Evolutionary conservation across 257 asterid genomes (phyloP).

Genomic region (Paraleonurus japonicus): DNA sequence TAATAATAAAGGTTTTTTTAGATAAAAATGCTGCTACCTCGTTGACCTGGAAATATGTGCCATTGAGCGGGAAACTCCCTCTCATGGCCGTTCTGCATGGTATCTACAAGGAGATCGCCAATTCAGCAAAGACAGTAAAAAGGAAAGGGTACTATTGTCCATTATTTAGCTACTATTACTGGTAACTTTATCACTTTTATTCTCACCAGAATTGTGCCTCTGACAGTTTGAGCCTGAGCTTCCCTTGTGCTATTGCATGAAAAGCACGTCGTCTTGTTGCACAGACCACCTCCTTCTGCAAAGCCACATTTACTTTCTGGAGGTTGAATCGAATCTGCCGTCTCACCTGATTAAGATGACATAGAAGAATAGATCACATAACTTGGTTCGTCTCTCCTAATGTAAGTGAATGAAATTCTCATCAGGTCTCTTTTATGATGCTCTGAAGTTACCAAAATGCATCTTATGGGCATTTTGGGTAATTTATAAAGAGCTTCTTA

Average conservation of each 20-base stretch:
- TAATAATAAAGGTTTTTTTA: constrained; percentile 12
- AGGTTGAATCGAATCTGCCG: constrained; percentile 67
- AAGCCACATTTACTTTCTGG: constrained; percentile 62
- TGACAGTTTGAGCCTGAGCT: constrained; percentile 65
- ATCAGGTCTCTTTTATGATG: not conserved
- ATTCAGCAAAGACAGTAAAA: constrained; percentile 22
- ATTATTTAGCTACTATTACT: constrained; percentile 12
- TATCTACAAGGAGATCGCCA: constrained; percentile 44
- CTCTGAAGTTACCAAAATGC: not conserved
- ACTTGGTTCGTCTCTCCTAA: not conserved
- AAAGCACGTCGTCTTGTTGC: constrained; percentile 59
- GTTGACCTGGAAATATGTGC: constrained; percentile 96
- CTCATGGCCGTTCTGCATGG: constrained; percentile 98
- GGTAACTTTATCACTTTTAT: constrained; percentile 15
- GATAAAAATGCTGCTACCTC: constrained; percentile 53
- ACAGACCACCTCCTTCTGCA: constrained; percentile 47
- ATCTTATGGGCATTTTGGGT: not conserved
- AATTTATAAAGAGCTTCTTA: constrained; percentile 18
- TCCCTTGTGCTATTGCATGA: constrained; percentile 67
- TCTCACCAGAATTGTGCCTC: constrained; percentile 98
- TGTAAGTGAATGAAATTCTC: too few species aligned
- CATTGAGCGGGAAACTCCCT: constrained; percentile 96
- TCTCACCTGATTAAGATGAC: constrained; percentile 66
- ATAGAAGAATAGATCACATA: not conserved
- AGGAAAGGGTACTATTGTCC: constrained; percentile 5